Evolutionary conservation across 192 early-diverging fungal species (phyloP).

Genomic region (Phlyctochytrium planicorne): DNA sequence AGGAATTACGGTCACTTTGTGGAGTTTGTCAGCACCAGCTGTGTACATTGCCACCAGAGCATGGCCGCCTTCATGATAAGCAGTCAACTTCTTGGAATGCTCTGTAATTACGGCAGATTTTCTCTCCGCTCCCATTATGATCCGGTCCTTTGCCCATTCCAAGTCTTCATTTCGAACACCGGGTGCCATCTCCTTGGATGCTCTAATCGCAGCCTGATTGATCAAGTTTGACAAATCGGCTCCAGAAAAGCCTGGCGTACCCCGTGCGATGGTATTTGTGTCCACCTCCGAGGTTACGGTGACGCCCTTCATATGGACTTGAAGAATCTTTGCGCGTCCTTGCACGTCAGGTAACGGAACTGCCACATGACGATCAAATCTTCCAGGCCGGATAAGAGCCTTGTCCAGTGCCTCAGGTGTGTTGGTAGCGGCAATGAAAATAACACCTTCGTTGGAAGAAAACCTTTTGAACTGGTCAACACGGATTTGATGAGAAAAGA

Average conservation of each 20-base stretch:
- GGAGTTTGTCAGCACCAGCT: slow-evolving; percentile 91
- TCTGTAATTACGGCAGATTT: slow-evolving; percentile 88
- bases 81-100: slow-evolving; percentile 83
- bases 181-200: slow-evolving; percentile 74
- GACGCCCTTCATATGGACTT: slow-evolving; percentile 85
- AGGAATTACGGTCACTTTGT: slow-evolving; percentile 99
- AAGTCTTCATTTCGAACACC: slow-evolving; percentile 78
- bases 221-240: slow-evolving; percentile 98
- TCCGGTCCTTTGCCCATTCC: slow-evolving; percentile 98
- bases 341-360: slow-evolving; percentile 97
- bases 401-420: slow-evolving; percentile 96
- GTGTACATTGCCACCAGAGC: slow-evolving; percentile 93
- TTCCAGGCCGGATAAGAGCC: slow-evolving; percentile 92
- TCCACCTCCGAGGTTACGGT: slow-evolving; percentile 72
- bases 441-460: slow-evolving; percentile 91
- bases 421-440: slow-evolving; percentile 99
- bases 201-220: slow-evolving; percentile 96
- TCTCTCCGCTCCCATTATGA: slow-evolving; percentile 97
- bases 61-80: slow-evolving; percentile 99
- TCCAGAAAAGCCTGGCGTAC: slow-evolving; percentile 98
- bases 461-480: slow-evolving; percentile 47
- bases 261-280: slow-evolving; percentile 81
- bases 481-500: background rate
- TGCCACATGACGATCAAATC: slow-evolving; percentile 93
- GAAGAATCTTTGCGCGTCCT: slow-evolving; percentile 88